Conservation (phyloP, 148 eudicot genomes). For the Linanthus parryae region DNA sequence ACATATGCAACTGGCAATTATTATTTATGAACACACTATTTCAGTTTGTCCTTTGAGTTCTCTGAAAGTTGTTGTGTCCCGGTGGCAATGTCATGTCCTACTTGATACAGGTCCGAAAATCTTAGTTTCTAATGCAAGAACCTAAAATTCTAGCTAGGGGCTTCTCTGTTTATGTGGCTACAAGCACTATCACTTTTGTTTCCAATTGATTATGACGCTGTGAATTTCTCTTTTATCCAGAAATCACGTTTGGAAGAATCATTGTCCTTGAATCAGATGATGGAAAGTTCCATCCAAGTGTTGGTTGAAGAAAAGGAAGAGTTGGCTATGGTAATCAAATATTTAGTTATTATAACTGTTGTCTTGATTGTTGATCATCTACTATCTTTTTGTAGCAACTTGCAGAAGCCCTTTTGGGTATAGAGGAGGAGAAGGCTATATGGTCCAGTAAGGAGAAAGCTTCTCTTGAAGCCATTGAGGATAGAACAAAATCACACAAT, state of each 20-base stretch:
- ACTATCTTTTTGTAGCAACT: constrained; percentile 60
- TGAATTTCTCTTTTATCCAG: constrained; percentile 29
- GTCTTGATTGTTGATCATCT: constrained; percentile 9
- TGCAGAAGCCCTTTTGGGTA: constrained; percentile 70
- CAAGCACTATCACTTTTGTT: background rate
- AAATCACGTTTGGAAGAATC: constrained; percentile 51
- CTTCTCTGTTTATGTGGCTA: background rate
- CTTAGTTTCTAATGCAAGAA: too few relatives aligned
- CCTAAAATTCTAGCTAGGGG: background rate
- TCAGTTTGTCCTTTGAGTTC: too few relatives aligned
- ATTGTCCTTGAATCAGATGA: constrained; percentile 28
- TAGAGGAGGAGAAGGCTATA: constrained; percentile 93
- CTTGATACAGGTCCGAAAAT: too few relatives aligned
- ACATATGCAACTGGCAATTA: too few relatives aligned
- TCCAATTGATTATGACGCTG: too few relatives aligned
- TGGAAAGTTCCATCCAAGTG: constrained; percentile 40
- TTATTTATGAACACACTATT: too few relatives aligned
- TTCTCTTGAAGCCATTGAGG: constrained; percentile 63
- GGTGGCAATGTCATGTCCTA: too few relatives aligned
- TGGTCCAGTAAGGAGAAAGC: constrained; percentile 88
- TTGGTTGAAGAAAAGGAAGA: constrained; percentile 75
- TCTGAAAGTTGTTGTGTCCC: too few relatives aligned
- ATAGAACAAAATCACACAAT: constrained; percentile 35
- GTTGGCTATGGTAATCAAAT: constrained; percentile 60
- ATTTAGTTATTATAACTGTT: background rate